These are phyloP conservation scores for Toxicodendron radicans DNA, from an alignment of 345 rosid species.

Conservation along the genomic window DNA sequence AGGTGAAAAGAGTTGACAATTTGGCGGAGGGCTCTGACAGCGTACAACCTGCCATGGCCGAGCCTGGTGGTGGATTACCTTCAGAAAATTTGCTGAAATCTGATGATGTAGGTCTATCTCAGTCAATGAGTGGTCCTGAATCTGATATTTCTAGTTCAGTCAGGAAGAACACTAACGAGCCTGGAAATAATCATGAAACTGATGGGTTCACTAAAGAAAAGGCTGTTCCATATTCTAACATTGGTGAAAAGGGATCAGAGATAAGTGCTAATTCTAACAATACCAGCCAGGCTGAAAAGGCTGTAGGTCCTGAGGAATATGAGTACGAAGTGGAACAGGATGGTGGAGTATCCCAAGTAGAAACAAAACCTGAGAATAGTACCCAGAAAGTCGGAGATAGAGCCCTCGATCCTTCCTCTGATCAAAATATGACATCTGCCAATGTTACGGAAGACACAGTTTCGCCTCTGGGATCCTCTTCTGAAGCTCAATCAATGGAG, in stretches of 20 bases:
- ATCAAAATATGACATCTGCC: constrained; percentile 41
- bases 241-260: constrained; percentile 40
- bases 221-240: constrained; percentile 32
- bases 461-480: constrained; percentile 37
- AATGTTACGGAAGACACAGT: constrained; percentile 38
- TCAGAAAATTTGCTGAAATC: constrained; percentile 40
- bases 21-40: constrained; percentile 35
- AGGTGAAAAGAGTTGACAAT: constrained; percentile 40
- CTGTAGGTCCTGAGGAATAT: constrained; percentile 34
- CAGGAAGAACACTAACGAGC: constrained; percentile 37
- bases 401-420: constrained; percentile 37
- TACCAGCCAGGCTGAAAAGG: constrained; percentile 32
- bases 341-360: constrained; percentile 34
- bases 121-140: constrained; percentile 30
- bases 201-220: constrained; percentile 42
- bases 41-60: constrained; percentile 33
- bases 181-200: constrained; percentile 38
- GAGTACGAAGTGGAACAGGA: constrained; percentile 40
- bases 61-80: constrained; percentile 32
- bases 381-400: constrained; percentile 48
- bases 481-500: constrained; percentile 53
- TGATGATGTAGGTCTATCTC: constrained; percentile 38
- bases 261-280: constrained; percentile 29
- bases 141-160: constrained; percentile 36
- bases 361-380: constrained; percentile 34